Conservation (phyloP, 2,329 filamentous ascomycete species). For the Lecanicillium sp. region DNA sequence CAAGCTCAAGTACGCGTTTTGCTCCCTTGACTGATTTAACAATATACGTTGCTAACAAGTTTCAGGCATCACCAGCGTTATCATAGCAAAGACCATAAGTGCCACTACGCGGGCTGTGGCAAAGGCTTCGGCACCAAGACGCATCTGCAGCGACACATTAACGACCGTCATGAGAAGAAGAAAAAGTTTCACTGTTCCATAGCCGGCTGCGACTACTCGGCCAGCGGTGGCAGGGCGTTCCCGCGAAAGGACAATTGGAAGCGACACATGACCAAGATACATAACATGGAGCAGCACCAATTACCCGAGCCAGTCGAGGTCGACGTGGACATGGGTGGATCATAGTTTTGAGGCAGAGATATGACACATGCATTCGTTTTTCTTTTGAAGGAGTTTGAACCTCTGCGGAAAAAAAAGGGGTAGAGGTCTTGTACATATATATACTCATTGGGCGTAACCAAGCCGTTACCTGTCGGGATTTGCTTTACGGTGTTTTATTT, state of each 20-base stretch:
- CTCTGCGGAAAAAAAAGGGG: too few species aligned
- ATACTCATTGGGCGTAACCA: too few species aligned
- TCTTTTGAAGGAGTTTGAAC: neutral
- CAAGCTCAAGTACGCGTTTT: constrained; percentile 44
- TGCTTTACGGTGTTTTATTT: too few species aligned
- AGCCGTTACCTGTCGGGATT: too few species aligned
- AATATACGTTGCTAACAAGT: constrained; percentile 11
- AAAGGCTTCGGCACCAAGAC: constrained; percentile 54
- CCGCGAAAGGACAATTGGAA: constrained; percentile 56
- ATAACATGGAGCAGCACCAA: constrained; percentile 31
- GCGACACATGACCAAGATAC: constrained; percentile 53
- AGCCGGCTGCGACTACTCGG: constrained; percentile 46
- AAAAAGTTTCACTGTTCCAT: constrained; percentile 52
- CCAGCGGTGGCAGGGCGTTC: constrained; percentile 47
- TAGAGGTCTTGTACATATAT: too few species aligned
- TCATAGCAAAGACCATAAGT: constrained; percentile 51
- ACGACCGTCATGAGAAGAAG: constrained; percentile 52
- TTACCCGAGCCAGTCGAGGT: constrained; percentile 34
- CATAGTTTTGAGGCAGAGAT: too few species aligned
- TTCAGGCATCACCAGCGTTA: constrained; percentile 52
- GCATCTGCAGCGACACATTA: constrained; percentile 53
- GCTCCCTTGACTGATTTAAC: neutral
- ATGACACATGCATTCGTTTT: too few species aligned
- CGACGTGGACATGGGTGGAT: constrained; percentile 25
- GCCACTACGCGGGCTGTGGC: constrained; percentile 41